Conservation (phyloP, 2,329 filamentous ascomycete species). For the Zymoseptoria ardabiliae region DNA sequence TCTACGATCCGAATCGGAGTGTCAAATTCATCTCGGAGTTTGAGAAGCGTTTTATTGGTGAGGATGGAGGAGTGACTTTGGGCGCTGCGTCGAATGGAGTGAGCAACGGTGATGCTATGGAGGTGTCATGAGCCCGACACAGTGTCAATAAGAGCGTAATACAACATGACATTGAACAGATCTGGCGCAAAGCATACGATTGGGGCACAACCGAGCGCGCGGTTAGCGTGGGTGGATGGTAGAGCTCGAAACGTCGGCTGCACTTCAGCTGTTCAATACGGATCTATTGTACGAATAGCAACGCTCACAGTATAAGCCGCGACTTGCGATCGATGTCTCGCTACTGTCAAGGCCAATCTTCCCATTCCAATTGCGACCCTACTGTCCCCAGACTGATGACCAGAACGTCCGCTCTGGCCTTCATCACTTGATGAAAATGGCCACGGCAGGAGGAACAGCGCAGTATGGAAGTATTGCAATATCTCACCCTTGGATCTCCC, state of each 20-base stretch:
- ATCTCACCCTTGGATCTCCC: constrained; percentile 10
- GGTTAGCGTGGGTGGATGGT: neutral
- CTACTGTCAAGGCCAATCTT: neutral
- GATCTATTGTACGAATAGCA: neutral
- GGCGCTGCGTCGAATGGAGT: constrained; percentile 36
- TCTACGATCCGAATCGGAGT: constrained; percentile 83
- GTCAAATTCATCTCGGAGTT: constrained; percentile 85
- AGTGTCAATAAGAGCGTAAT: neutral
- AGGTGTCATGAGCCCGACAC: constrained; percentile 46
- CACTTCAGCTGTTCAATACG: neutral
- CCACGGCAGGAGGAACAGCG: neutral
- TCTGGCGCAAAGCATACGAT: too few relatives aligned
- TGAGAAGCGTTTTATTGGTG: constrained; percentile 87
- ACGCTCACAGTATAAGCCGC: neutral
- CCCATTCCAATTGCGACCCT: neutral
- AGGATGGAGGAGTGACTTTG: constrained; percentile 74
- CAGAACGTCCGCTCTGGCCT: neutral
- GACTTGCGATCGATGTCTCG: neutral
- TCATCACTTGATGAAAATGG: neutral
- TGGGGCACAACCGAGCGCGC: neutral
- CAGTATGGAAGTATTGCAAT: constrained; percentile 1
- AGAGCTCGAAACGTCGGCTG: neutral
- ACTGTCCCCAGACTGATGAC: neutral
- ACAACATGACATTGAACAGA: neutral
- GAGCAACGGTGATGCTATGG: constrained; percentile 48